These are phyloP conservation scores for Cutaneotrichosporon cavernicola DNA, from an alignment of 1,284 basidiomycete species.

Conservation along the genomic window DNA sequence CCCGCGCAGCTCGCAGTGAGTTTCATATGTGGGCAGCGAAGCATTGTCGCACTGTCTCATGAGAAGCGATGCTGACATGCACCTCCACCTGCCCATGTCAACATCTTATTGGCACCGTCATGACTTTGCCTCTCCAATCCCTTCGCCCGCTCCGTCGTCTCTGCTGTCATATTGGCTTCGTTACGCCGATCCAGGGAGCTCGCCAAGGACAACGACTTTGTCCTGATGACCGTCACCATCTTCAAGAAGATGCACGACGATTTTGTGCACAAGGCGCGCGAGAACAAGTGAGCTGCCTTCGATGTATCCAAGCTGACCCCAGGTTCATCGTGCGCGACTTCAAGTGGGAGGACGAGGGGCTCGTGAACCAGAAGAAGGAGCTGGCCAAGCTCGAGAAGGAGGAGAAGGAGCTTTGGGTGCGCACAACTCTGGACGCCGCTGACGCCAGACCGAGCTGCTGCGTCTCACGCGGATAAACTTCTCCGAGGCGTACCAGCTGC, in stretches of 20 bases:
- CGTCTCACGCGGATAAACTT: constrained; percentile 92
- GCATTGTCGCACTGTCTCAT: not conserved
- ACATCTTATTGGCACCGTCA: not conserved
- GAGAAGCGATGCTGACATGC: constrained; percentile 9
- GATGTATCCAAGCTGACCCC: not conserved
- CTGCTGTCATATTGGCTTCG: not conserved
- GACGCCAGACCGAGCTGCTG: constrained; percentile 80
- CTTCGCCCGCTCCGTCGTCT: not conserved
- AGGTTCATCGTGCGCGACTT: constrained; percentile 93
- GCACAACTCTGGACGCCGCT: constrained; percentile 33
- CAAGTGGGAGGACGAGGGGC: constrained; percentile 79
- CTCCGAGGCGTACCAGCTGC: constrained; percentile 90
- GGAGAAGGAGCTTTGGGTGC: constrained; percentile 97
- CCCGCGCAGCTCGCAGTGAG: constrained; percentile 85
- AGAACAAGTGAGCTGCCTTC: constrained; percentile 70
- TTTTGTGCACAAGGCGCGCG: constrained; percentile 89
- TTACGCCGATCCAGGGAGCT: constrained; percentile 58
- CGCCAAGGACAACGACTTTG: constrained; percentile 83
- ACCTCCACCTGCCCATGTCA: not conserved
- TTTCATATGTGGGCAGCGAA: constrained; percentile 16
- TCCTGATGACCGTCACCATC: constrained; percentile 80
- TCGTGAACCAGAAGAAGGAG: constrained; percentile 81
- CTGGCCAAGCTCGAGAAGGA: constrained; percentile 74
- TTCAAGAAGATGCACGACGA: constrained; percentile 92
- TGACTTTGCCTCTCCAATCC: not conserved